Base-by-base conservation (phyloP, 805 yeast species). In the Teunomyces cretensis region DNA sequence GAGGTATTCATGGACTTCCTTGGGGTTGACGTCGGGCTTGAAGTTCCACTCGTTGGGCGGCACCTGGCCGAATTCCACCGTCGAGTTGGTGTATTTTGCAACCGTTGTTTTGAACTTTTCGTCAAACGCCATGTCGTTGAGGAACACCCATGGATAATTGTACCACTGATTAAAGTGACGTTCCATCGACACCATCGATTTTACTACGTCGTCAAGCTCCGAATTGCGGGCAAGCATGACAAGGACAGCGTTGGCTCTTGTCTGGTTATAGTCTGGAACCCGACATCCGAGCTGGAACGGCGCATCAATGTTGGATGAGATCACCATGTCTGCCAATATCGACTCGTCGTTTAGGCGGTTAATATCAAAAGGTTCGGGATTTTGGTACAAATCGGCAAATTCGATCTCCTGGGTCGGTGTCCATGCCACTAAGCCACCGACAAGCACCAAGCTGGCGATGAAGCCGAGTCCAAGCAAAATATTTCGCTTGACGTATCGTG, bases 151-250 rank as follows among this genome's bases (percentile, higher is more conserved):
- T 0, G 97, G 97, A 61, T 94, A 94, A 53, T 86, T 79, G 64
- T 76, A 94, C 96, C 96, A 89, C 56, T 91, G 91, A 62, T 92
- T 92, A 69, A 91, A 92, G 61, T 86, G 96, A 16, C 87, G 73
- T 60, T 92, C 98, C 44, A 94, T 58, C 2, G 91, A 81, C 24
- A 70, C 65, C 76, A 92, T 81, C 2, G 94, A 83, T 44, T 76
- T 72, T 1, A 86, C 56, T 1, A 89, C 96, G 12, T 86, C 95
- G 3, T 80, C 76, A 1, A 89, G 48, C 58, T 92, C 98, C 2
- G 78, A 69, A 60, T 92, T 90, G 49, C 97, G 70, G 0, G 96
- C 89, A 40, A 92, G 67, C 61, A 91, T 84, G 15, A 91, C 88
- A 52, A 92, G 75, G 1, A 92, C 86, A 0, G 97, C 98, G 56